Conservation (phyloP, 345 rosid genomes). For the Aurinia saxatilis region DNA sequence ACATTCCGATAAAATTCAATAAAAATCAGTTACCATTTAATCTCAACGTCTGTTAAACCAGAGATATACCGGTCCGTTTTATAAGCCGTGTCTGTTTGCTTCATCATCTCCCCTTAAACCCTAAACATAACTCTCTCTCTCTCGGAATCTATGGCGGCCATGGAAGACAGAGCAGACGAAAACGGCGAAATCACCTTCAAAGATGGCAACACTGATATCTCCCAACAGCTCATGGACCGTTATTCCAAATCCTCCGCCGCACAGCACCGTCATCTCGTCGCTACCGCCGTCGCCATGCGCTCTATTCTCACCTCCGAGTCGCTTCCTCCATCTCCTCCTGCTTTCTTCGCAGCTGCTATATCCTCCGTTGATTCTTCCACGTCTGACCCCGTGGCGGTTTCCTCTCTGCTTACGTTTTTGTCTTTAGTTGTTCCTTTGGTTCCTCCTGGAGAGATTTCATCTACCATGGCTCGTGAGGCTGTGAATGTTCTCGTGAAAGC, state of each 20-base stretch:
- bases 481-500: slow-evolving; percentile 47
- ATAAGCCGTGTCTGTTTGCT: neutral
- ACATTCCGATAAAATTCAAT: no score
- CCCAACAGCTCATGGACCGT: slow-evolving; percentile 84
- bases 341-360: slow-evolving; percentile 82
- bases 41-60: slow-evolving; percentile 9
- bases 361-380: slow-evolving; percentile 31
- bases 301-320: slow-evolving; percentile 69
- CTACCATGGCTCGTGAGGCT: slow-evolving; percentile 59
- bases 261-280: slow-evolving; percentile 86
- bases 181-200: slow-evolving; percentile 32
- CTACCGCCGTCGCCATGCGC: slow-evolving; percentile 83
- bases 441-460: slow-evolving; percentile 39
- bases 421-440: slow-evolving; percentile 52
- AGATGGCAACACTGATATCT: slow-evolving; percentile 48
- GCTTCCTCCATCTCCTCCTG: slow-evolving; percentile 45
- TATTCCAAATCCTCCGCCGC: slow-evolving; percentile 75
- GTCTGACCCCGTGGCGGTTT: slow-evolving; percentile 48
- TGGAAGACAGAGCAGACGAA: slow-evolving; percentile 21
- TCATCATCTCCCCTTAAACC: slow-evolving; percentile 26
- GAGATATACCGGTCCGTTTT: slow-evolving; percentile 4
- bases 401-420: slow-evolving; percentile 62
- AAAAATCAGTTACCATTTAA: no score
- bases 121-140: slow-evolving; percentile 10
- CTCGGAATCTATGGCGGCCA: slow-evolving; percentile 25